Evolutionary conservation across 495 filamentous ascomycete genomes (phyloP), one percentile per base, ranked within the genome.

Genomic region (Aspergillus sclerotiicarbonarius): DNA sequence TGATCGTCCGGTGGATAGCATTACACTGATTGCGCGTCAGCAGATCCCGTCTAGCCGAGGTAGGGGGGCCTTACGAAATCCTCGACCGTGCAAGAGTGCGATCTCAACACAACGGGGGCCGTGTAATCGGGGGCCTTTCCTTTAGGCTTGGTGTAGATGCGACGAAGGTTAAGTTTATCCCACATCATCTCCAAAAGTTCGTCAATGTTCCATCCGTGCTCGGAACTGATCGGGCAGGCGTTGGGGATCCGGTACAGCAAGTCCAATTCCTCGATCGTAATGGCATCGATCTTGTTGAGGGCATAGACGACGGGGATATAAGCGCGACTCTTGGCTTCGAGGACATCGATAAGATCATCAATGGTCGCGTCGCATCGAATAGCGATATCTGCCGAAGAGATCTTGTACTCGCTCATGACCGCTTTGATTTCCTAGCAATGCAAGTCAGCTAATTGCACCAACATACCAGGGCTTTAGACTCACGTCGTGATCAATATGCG

Each of bases 271-370:
- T 98, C 92, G 66, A 98, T 97, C 43, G 90, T 91, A 66, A 98
- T 97, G 41, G 92, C 86, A 74, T 98, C 94, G 62, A 98, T 98
- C 80, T 98, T 98, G 82, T 98, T 98, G 70, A 98, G 80, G 5
- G 95, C 93, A 79, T 98, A 98, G 48, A 98, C 88, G 58, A 98
- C 94, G 19, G 94, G 94, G 66, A 98, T 98, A 71, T 98, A 98
- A 71, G 87, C 89, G 73, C 94, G 82, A 69, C 85, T 90, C 82
- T 95, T 98, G 44, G 95, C 93, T 68, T 98, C 94, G 52, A 98
- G 82, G 21, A 98, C 78, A 76, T 98, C 94, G 67, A 98, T 98
- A 58, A 98, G 75, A 69, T 98, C 94, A 74, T 91, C 88, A 59
- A 91, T 82, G 9, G 88, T 90, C 41, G 94, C 94, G 76, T 98